phyloP scores from a whole-genome alignment of 768 basidiomycete species.

The Agaricus subrufescens region DNA sequence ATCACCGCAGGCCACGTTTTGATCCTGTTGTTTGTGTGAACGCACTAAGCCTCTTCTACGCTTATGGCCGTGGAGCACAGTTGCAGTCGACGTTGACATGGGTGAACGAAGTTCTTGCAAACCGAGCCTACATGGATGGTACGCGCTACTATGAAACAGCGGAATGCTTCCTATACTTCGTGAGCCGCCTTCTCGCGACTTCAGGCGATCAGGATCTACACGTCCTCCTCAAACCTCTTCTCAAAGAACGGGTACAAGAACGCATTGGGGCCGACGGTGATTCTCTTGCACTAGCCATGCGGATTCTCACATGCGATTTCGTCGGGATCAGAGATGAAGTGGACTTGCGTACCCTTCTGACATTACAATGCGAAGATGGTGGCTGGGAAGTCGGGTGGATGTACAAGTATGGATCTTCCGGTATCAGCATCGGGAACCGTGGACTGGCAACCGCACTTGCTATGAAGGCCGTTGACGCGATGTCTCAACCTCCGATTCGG shows the following conservation, averaged over 20 bases:
- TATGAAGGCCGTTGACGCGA: slow-evolving; percentile 40
- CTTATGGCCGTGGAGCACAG: slow-evolving; percentile 41
- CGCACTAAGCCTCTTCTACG: slow-evolving; percentile 44
- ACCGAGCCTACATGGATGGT: slow-evolving; percentile 51
- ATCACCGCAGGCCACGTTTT: slow-evolving; percentile 43
- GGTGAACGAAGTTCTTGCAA: slow-evolving; percentile 43
- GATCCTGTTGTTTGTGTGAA: slow-evolving; percentile 54
- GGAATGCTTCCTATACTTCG: slow-evolving; percentile 50
- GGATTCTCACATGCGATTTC: slow-evolving; percentile 39
- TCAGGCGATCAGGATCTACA: slow-evolving; percentile 31
- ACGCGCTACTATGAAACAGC: slow-evolving; percentile 50
- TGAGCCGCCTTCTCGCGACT: slow-evolving; percentile 37
- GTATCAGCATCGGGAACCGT: slow-evolving; percentile 46
- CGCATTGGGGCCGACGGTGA: slow-evolving; percentile 45
- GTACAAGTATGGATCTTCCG: slow-evolving; percentile 48
- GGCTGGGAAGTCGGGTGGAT: slow-evolving; percentile 54
- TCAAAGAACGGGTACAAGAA: slow-evolving; percentile 43
- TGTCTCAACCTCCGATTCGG: slow-evolving; percentile 11
- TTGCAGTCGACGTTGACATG: slow-evolving; percentile 41
- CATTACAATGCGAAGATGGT: slow-evolving; percentile 50
- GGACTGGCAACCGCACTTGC: slow-evolving; percentile 53
- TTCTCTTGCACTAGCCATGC: slow-evolving; percentile 53
- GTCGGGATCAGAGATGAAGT: slow-evolving; percentile 37
- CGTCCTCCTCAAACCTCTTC: slow-evolving; percentile 29
- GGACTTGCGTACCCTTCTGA: slow-evolving; percentile 40